Percentiles rank a stretch among this genome's conserved stretches.
Conservation (phyloP, 768 basidiomycete species). For the Boletus rufocinnamomeus region DNA sequence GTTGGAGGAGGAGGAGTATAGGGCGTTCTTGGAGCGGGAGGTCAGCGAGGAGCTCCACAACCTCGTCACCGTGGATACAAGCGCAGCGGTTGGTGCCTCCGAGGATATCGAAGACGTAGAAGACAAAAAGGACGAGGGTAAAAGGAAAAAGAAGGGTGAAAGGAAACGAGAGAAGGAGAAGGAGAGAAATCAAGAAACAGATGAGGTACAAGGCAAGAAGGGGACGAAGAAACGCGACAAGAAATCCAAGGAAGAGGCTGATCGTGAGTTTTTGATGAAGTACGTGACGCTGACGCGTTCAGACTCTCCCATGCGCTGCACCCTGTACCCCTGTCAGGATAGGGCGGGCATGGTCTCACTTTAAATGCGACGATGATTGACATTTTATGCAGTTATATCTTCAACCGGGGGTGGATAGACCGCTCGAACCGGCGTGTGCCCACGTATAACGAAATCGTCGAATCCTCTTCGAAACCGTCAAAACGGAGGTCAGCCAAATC, state of each 20-base stretch:
- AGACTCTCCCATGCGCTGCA: background rate
- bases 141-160: constrained; percentile 38
- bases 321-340: background rate
- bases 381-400: constrained; percentile 70
- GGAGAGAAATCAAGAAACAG: constrained; percentile 19
- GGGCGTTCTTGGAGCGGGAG: constrained; percentile 75
- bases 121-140: constrained; percentile 30
- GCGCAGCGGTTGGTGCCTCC: constrained; percentile 14
- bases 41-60: constrained; percentile 74
- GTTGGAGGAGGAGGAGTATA: constrained; percentile 84
- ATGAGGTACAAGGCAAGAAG: constrained; percentile 27
- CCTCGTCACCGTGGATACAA: constrained; percentile 57
- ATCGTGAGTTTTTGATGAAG: constrained; percentile 92
- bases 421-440: constrained; percentile 70
- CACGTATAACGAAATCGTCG: constrained; percentile 80
- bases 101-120: constrained; percentile 32
- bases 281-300: constrained; percentile 40
- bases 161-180: constrained; percentile 36
- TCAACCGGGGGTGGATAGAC: constrained; percentile 98
- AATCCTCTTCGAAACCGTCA: constrained; percentile 34
- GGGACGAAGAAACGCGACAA: constrained; percentile 10
- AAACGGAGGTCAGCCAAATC: constrained; percentile 24
- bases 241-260: constrained; percentile 58
- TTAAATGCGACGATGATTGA: background rate
- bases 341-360: background rate